Evolutionary conservation across 768 basidiomycete genomes (phyloP), one percentile per base, ranked within the genome.

Genomic region (Amanita exitialis): DNA sequence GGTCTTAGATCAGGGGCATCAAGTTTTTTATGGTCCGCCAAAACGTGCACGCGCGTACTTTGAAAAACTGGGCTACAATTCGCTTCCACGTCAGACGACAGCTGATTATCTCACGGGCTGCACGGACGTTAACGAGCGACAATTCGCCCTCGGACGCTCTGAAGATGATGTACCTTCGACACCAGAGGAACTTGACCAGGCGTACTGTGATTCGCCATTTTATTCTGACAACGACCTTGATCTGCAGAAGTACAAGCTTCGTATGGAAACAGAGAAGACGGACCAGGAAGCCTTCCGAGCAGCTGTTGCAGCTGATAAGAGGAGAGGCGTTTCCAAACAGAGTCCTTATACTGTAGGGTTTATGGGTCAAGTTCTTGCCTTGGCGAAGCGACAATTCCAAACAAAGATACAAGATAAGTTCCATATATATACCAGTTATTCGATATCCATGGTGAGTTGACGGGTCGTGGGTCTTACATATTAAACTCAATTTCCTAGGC

Each of bases 291-390:
- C 79, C 1, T 95, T 95, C 75, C 78, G 83, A 43, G 75, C 74
- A 6, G 84, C 89, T 0, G 86, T 90, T 4, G 69, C 75, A 18
- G 78, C 76, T 10, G 85, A 90, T 61, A 92, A 93, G 71, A 82
- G 83, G 64, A 76, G 75, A 54, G 83, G 83, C 23, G 88, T 86
- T 3, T 82, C 83, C 1, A 79, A 79, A 63, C 80, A 82, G 65
- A 86, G 82, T 53, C 86, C 88, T 3, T 94, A 91, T 64, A 91
- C 88, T 6, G 77, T 91, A 39, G 81, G 86, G 6, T 89, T 89
- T 67, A 64, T 65, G 34, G 78, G 80, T 0, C 92, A 95, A 60
- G 81, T 90, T 43, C 67, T 72, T 37, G 81, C 86, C 1, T 69
- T 92, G 55, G 76, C 81, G 1, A 71, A 73, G 36, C 74, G 91